Evolutionary conservation across 2,329 filamentous ascomycete genomes (phyloP).

Genomic region (Lasiodiplodia theobromae): DNA sequence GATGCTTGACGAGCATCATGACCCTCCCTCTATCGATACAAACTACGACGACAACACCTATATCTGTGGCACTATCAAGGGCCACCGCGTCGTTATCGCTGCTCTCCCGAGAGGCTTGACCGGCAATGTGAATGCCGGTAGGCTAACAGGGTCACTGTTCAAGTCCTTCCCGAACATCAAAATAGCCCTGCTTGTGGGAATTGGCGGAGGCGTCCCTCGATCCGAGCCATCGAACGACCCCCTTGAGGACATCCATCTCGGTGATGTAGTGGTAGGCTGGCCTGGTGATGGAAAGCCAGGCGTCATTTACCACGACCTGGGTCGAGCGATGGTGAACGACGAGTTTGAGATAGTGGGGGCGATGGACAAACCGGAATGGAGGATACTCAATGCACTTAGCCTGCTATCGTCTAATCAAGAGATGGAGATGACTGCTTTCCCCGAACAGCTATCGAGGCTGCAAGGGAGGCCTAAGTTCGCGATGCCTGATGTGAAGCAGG

Average conservation of each 20-base stretch:
- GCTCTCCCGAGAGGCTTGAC: not conserved
- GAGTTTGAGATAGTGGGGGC: slow-evolving; percentile 32
- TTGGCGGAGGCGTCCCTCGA: slow-evolving; percentile 37
- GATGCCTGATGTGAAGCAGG: not conserved
- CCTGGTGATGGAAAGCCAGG: slow-evolving; percentile 32
- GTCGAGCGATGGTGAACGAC: slow-evolving; percentile 31
- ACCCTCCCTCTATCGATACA: not conserved
- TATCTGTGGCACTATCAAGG: not conserved
- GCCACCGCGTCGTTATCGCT: not conserved
- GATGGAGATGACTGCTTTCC: not conserved
- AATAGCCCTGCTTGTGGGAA: slow-evolving; percentile 37
- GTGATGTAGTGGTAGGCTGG: slow-evolving; percentile 38
- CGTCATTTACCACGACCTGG: slow-evolving; percentile 38
- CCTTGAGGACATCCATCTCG: slow-evolving; percentile 36
- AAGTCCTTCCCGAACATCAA: slow-evolving; percentile 33
- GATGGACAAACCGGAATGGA: slow-evolving; percentile 26
- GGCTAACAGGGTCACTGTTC: not conserved
- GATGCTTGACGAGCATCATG: not conserved
- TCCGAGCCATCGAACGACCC: not conserved
- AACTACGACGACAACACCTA: not conserved
- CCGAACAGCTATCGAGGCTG: slow-evolving; percentile 7
- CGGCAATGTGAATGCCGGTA: not conserved
- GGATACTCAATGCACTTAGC: slow-evolving; percentile 7
- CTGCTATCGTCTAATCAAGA: slow-evolving; percentile 8
- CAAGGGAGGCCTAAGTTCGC: not conserved